Evolutionary conservation across 176 grass and related monocot genomes (phyloP).

Genomic region (Guadua angustifolia): DNA sequence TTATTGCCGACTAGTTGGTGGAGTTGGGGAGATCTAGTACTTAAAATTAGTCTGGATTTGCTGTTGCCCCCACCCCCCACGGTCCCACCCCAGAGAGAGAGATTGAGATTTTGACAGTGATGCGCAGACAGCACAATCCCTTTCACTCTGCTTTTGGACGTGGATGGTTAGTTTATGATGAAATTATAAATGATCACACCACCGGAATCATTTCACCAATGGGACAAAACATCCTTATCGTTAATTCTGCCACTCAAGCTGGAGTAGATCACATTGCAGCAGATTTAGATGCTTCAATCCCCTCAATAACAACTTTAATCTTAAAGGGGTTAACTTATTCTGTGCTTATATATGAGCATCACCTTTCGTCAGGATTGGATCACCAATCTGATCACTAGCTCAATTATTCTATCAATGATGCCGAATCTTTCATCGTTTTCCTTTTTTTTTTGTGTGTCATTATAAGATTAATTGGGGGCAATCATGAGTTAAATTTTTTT

Average conservation of each 20-base stretch:
- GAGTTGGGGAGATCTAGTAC: not conserved
- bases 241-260: not conserved
- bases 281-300: not conserved
- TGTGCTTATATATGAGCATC: not conserved
- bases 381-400: not conserved
- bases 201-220: not conserved
- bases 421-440: not conserved
- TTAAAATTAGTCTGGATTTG: not conserved
- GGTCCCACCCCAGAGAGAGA: too few species aligned
- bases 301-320: not conserved
- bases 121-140: not conserved
- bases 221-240: not conserved
- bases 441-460: not conserved
- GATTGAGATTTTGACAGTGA: not conserved
- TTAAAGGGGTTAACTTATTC: not conserved
- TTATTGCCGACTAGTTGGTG: not conserved
- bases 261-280: not conserved
- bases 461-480: not conserved
- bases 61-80: too few species aligned
- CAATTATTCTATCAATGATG: not conserved
- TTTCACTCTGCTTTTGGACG: not conserved
- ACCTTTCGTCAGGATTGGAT: slow-evolving; percentile 34
- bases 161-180: too few species aligned
- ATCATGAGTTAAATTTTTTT: not conserved
- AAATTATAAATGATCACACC: too few species aligned